Evolutionary conservation across 768 basidiomycete genomes (phyloP).

Genomic region (Boletus tomentosulus): DNA sequence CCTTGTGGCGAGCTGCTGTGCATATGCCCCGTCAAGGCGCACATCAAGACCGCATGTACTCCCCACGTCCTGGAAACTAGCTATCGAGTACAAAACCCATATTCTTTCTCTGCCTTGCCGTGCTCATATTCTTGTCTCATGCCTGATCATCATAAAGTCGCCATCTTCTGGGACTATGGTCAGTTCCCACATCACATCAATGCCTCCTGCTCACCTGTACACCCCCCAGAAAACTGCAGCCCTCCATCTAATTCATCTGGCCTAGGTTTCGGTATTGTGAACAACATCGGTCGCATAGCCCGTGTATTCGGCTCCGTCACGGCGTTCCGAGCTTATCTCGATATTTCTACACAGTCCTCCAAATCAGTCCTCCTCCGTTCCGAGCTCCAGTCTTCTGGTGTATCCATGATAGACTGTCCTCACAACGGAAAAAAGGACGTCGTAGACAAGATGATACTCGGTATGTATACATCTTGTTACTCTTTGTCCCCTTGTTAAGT

Average conservation of each 20-base stretch:
- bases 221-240: slow-evolving; percentile 28
- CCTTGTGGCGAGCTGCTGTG: slow-evolving; percentile 21
- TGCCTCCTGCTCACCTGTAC: not conserved
- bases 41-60: slow-evolving; percentile 9
- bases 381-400: slow-evolving; percentile 42
- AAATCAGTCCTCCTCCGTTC: slow-evolving; percentile 36
- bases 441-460: slow-evolving; percentile 46
- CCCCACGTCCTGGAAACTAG: slow-evolving; percentile 3
- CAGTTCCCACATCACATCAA: slow-evolving; percentile 2
- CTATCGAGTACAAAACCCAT: slow-evolving; percentile 22
- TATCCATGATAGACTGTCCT: slow-evolving; percentile 37
- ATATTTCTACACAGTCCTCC: slow-evolving; percentile 37
- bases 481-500: slow-evolving; percentile 1
- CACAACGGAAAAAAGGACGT: slow-evolving; percentile 34
- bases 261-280: slow-evolving; percentile 40
- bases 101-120: slow-evolving; percentile 2
- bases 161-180: slow-evolving; percentile 41
- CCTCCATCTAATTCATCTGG: slow-evolving; percentile 29
- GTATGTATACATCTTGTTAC: slow-evolving; percentile 20
- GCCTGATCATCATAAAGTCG: slow-evolving; percentile 36
- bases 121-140: slow-evolving; percentile 22
- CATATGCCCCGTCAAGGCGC: slow-evolving; percentile 5
- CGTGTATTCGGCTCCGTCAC: slow-evolving; percentile 44
- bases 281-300: slow-evolving; percentile 43
- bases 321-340: slow-evolving; percentile 52